Evolutionary conservation across 2,329 filamentous ascomycete species (phyloP).

Genomic region (Monosporascus cannonballus): DNA sequence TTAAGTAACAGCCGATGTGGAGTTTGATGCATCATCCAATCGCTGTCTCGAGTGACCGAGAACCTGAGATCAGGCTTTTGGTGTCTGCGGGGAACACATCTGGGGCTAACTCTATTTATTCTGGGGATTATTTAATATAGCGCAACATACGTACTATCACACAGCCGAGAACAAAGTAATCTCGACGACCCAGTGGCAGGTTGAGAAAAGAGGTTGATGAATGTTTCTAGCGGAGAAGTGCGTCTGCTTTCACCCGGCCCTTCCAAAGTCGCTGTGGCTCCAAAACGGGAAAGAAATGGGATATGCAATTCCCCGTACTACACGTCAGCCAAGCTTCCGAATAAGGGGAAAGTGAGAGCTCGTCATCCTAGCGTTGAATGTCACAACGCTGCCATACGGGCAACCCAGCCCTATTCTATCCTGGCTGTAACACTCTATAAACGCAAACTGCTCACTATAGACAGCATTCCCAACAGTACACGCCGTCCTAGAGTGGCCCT

Average conservation of each 20-base stretch:
- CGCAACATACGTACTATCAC: not conserved
- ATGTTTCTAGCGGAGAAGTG: not conserved
- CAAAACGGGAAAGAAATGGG: not conserved
- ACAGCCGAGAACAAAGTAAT: not conserved
- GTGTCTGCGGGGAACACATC: not conserved
- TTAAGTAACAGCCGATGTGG: not conserved
- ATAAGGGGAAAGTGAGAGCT: slow-evolving; percentile 10
- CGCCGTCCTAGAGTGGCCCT: not conserved
- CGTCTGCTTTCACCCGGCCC: not conserved
- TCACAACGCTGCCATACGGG: slow-evolving; percentile 3
- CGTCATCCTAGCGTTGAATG: slow-evolving; percentile 15
- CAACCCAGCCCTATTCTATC: not conserved
- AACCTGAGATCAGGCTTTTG: not conserved
- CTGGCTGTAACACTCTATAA: no score
- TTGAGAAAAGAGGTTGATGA: not conserved
- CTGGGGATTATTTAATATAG: not conserved
- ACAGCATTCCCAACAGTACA: not conserved
- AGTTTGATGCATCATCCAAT: not conserved
- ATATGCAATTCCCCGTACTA: not conserved
- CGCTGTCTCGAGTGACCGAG: not conserved
- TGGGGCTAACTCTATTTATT: not conserved
- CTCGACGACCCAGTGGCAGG: not conserved
- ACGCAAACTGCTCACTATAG: not conserved
- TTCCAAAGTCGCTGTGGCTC: not conserved
- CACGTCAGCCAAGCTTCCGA: slow-evolving; percentile 5